Evolutionary conservation across 2,329 filamentous ascomycete species (phyloP), one percentile per base, ranked within the genome.

Genomic region (Pseudogymnoascus sp.): DNA sequence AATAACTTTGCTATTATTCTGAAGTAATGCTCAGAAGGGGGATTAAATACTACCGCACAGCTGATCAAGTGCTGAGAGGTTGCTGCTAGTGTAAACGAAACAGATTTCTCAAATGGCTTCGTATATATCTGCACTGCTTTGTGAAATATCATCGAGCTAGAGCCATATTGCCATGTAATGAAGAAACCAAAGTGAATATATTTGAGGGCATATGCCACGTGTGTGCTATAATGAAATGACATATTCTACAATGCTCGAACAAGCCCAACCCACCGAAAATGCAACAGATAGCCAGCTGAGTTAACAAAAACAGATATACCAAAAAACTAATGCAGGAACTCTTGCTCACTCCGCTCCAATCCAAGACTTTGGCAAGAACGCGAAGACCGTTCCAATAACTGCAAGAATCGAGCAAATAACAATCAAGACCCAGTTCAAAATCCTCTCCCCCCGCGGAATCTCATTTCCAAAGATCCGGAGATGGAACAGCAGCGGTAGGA

Each of bases 1-100:
- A 99, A 99, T 75, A 97, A 99, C 71, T 99, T 97, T 73, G 85
- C 89, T 11, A 86, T 97, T 67, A 82, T 90, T 13, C 73, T 96
- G 63, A 77, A 75, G 58, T 74, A 66, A 68, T 36, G 39, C 11
- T 11, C 13, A 26, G 29, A 26, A 6, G 13, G 41, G 26, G 33
- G 33, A 61, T 59, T 44, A 15, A 17, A 54, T 54, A 54, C 47
- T 54, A 54, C 10, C 47, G 47, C 47, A 54, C 47, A 54, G 47
- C 47, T 33, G 47, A 54, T 54, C 47, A 54, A 54, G 47, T 54
- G 47, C 47, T 54, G 47, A 54, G 47, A 54, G 47, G 47, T 54
- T 54, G 47, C 47, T 54, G 47, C 47, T 54, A 54, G 47, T 54
- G 47, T 54, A 54, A 54, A 54, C 47, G 47, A 54, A 54, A 54